phyloP scores from a whole-genome alignment of 1,284 basidiomycete species.

The Tetrapyrgos nigripes region DNA sequence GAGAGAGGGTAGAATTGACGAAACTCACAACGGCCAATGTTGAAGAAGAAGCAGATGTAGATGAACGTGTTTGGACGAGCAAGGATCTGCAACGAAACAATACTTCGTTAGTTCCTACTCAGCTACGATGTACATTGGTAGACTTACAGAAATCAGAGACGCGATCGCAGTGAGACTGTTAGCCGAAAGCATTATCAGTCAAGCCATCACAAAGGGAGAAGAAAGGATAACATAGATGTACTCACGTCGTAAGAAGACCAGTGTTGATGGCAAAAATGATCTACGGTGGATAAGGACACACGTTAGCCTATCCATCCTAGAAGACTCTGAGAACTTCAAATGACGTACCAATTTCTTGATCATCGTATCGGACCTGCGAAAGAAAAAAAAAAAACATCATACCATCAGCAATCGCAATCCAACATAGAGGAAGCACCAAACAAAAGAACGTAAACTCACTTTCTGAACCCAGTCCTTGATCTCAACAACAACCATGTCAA shows the following conservation, averaged over 20 bases:
- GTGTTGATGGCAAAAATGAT: conserved; percentile 58
- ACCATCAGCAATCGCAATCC: not conserved
- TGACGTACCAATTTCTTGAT: conserved; percentile 49
- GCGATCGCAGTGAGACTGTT: conserved; percentile 40
- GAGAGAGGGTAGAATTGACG: not conserved
- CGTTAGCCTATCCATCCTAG: not conserved
- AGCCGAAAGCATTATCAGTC: not conserved
- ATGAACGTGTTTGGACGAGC: conserved; percentile 46
- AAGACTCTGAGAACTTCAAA: not conserved
- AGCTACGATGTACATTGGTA: not conserved
- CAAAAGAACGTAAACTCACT: conserved; percentile 28
- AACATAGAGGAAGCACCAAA: not conserved
- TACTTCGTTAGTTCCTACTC: not conserved
- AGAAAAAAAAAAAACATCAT: conserved; percentile 17
- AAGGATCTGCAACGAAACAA: conserved; percentile 35
- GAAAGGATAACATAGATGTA: not conserved
- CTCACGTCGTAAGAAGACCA: conserved; percentile 44
- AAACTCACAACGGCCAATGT: conserved; percentile 54
- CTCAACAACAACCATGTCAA: conserved; percentile 47
- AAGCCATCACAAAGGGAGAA: not conserved
- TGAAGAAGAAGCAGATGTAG: conserved; percentile 57
- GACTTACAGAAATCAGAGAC: conserved; percentile 49
- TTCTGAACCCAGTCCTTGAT: conserved; percentile 50
- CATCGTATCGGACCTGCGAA: conserved; percentile 49
- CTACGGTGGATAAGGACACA: conserved; percentile 27